A percentile compares a stretch with the other conserved stretches of the same genome.
Conservation (phyloP, 192 early-diverging fungal genomes). For the Entrophospora sp. region DNA sequence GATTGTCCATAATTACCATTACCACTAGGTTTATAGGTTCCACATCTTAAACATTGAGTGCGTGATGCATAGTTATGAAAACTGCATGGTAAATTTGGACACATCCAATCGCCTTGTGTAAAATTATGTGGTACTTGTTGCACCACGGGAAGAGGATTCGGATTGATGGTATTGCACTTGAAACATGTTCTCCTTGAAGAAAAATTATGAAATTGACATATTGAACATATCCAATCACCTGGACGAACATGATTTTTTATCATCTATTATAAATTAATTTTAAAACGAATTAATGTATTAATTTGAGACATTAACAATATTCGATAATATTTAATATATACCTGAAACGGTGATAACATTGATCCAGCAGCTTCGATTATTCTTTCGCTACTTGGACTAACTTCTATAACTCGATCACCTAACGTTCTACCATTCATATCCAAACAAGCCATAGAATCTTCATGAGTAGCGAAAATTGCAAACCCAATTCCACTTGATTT, state of each 20-base stretch:
- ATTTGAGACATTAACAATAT: too few relatives aligned
- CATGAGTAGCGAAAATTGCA: conserved; percentile 52
- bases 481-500: conserved; percentile 60
- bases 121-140: conserved; percentile 36
- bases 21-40: conserved; percentile 31
- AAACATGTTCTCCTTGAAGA: conserved; percentile 53
- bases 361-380: conserved; percentile 51
- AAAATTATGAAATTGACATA: conserved; percentile 67
- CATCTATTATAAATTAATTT: conserved; percentile 4
- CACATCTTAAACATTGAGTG: conserved; percentile 46
- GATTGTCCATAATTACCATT: conserved; percentile 24
- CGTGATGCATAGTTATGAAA: conserved; percentile 61
- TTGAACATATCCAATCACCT: conserved; percentile 68
- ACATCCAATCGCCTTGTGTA: conserved; percentile 56
- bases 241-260: conserved; percentile 42
- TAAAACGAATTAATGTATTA: not conserved
- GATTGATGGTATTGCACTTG: conserved; percentile 56
- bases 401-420: conserved; percentile 49
- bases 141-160: conserved; percentile 28
- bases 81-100: conserved; percentile 44
- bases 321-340: too few relatives aligned
- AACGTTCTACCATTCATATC: conserved; percentile 54
- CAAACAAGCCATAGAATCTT: conserved; percentile 53
- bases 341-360: conserved; percentile 49
- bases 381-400: conserved; percentile 50